Percentiles rank a stretch among this genome's conserved stretches.
phyloP scores from a whole-genome alignment of 2,329 filamentous ascomycete genomes.

The Fusarium virguliforme region DNA sequence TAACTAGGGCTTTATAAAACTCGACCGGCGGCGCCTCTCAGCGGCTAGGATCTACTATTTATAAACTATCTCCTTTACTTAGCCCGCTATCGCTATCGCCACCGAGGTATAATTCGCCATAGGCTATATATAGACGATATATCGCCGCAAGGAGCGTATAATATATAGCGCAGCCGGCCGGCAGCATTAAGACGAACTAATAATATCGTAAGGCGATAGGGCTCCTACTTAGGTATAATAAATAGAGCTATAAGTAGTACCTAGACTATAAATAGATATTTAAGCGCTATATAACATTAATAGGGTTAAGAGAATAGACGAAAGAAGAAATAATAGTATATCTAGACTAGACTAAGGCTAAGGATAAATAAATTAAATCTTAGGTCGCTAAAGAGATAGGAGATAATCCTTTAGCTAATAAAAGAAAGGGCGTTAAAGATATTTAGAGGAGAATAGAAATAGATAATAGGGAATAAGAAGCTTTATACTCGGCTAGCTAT shows the following conservation, averaged over 20 bases:
- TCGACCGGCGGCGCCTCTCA: not conserved
- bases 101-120: conserved; percentile 13
- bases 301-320: conserved; percentile 25
- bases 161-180: conserved; percentile 35
- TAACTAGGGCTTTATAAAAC: not conserved
- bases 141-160: conserved; percentile 19
- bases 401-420: no score
- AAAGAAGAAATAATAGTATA: conserved; percentile 10
- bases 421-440: no score
- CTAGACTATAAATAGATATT: conserved; percentile 41
- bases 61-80: conserved; percentile 13
- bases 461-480: no score
- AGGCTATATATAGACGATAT: conserved; percentile 19
- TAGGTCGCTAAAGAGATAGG: no score
- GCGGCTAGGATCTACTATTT: conserved; percentile 10
- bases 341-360: not conserved
- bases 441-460: no score
- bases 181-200: conserved; percentile 43
- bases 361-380: no score
- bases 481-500: no score
- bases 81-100: conserved; percentile 1
- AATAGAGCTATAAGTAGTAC: conserved; percentile 40
- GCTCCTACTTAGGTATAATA: conserved; percentile 40
- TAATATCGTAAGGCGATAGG: conserved; percentile 35
- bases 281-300: conserved; percentile 32